A percentile compares a stretch with the other conserved stretches of the same genome.
phyloP scores from a whole-genome alignment of 345 rosid genomes.

The Triadica sebifera region DNA sequence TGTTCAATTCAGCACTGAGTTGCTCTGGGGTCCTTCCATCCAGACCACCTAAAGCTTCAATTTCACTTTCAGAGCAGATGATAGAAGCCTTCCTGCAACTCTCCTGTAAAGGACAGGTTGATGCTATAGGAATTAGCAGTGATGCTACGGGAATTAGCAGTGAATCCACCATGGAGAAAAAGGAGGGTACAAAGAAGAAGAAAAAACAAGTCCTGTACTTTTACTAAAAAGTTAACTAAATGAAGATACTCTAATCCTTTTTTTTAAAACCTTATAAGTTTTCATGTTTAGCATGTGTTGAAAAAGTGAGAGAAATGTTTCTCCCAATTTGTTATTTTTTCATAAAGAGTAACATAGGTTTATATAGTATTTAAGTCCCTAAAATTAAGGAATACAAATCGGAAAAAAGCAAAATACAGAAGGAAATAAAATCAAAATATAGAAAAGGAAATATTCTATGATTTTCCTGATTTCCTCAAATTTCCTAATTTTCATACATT shows the following conservation, averaged over 20 bases:
- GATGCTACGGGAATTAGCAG: not conserved
- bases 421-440: no score
- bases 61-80: constrained; percentile 85
- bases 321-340: no score
- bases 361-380: no score
- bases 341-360: no score
- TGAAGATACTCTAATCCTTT: not conserved
- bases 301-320: no score
- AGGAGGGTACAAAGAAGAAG: constrained; percentile 12
- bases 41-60: constrained; percentile 71
- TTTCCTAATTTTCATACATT: no score
- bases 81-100: constrained; percentile 81
- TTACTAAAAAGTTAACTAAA: not conserved
- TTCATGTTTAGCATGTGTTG: not conserved
- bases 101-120: constrained; percentile 47
- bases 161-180: not conserved
- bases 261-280: not conserved
- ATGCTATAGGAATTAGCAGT: no score
- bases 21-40: constrained; percentile 83
- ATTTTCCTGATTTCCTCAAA: no score
- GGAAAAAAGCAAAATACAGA: no score
- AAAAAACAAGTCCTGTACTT: not conserved
- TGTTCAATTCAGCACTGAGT: constrained; percentile 66
- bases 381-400: no score
- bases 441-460: no score